Conservation (phyloP, 2,329 filamentous ascomycete genomes). For the Daldinia eschscholtzii region DNA sequence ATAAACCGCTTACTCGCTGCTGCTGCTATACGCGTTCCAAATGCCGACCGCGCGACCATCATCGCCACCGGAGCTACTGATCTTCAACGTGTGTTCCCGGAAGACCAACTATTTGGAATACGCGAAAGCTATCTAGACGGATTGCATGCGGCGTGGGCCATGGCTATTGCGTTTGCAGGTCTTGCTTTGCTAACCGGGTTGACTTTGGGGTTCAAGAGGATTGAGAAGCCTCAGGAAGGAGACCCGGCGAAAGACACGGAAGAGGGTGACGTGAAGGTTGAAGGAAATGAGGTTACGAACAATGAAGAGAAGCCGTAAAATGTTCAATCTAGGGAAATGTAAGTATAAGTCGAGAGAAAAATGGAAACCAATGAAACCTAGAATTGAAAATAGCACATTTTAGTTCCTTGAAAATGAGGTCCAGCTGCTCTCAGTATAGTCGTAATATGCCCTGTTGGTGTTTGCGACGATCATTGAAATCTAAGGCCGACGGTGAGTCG, state of each 20-base stretch:
- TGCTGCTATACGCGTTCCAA: background rate
- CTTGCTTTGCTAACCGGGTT: background rate
- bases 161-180: slow-evolving; percentile 4
- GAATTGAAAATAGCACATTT: background rate
- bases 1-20: slow-evolving; percentile 7
- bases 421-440: background rate
- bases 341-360: background rate
- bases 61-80: slow-evolving; percentile 5
- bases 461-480: background rate
- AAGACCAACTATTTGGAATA: background rate
- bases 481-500: background rate
- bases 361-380: background rate
- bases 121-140: slow-evolving; percentile 7
- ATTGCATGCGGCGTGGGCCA: slow-evolving; percentile 2
- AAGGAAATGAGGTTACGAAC: background rate
- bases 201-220: background rate
- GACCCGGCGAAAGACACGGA: background rate
- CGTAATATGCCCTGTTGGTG: background rate
- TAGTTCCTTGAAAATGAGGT: background rate
- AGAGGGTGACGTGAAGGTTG: background rate
- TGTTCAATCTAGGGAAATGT: background rate
- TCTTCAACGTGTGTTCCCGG: slow-evolving; percentile 1
- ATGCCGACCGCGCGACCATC: slow-evolving; percentile 1
- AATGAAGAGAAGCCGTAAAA: background rate
- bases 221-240: background rate